Evolutionary conservation across 2,329 filamentous ascomycete genomes (phyloP), one percentile per base, ranked within the genome.

Genomic region (Dendryphion nanum): DNA sequence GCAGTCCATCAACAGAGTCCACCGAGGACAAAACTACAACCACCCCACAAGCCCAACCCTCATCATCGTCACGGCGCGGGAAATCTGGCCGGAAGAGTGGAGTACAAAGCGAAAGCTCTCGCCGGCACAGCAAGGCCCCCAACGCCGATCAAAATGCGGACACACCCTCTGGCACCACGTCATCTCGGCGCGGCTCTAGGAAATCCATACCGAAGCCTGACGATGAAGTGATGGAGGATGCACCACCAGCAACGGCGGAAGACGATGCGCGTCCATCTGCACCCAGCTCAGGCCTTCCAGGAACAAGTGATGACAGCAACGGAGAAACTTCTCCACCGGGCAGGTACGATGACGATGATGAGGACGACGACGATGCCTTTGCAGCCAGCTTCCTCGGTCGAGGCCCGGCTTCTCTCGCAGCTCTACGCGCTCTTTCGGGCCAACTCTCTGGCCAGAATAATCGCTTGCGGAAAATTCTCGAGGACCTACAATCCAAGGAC

Each of bases 361-460:
- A 67, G 28, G 76, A 79, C 23, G 70, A 73, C 33, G 68, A 70
- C 21, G 78, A 81, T 16, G 59, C 58, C n/a, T 84, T 85, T 57
- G 70, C 73, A 38, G 72, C 71, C 39, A 73, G 74, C 42, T 74
- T 81, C 12, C 88, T 95, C 47, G 82, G 86, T 23, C 81, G 84
- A 29, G 77, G 77, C 40, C 74, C 78, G 7, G 76, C 81, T 13
- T 75, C 81, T 37, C 71, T 97, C 18, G 87, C 88, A 5, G 95
- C 89, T 12, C 76, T 98, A 14, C 78, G 91, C 60, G 89, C 90
- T 14, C 71, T 98, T 49, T 94, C 83, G 37, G 90, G 90, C 47
- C 94, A 61, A 78, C 91, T 96, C 79, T 86, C 87, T 2, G 86
- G 90, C 26, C 82, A 91, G 41, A 85, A 87, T 16, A 77, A 82